phyloP scores from a whole-genome alignment of 306 rosid species.

The Hippophae gyantsensis region DNA sequence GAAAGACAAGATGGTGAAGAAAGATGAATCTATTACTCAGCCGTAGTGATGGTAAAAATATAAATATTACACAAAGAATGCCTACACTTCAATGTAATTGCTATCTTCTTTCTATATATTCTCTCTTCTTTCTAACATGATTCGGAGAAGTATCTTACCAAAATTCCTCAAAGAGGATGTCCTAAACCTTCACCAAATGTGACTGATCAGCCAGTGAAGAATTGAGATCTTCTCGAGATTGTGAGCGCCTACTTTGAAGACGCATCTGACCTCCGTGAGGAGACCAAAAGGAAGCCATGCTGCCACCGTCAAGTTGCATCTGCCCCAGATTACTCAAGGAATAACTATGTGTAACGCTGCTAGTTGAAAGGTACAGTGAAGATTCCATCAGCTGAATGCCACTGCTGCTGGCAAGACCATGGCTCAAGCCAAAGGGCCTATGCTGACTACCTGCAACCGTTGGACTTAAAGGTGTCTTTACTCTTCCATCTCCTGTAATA shows the following conservation, averaged over 20 bases:
- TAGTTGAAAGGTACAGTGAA: slow-evolving; percentile 52
- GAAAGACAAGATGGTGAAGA: background rate
- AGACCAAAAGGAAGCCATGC: slow-evolving; percentile 63
- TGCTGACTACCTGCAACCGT: slow-evolving; percentile 48
- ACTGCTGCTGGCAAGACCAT: slow-evolving; percentile 34
- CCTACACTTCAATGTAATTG: slow-evolving; percentile 7
- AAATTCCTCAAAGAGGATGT: slow-evolving; percentile 28
- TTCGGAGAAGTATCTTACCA: slow-evolving; percentile 30
- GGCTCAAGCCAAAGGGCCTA: slow-evolving; percentile 50
- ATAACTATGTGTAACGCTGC: slow-evolving; percentile 67
- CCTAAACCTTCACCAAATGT: slow-evolving; percentile 64
- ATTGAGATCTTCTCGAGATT: slow-evolving; percentile 88
- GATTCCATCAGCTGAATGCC: slow-evolving; percentile 64
- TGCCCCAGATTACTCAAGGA: slow-evolving; percentile 79
- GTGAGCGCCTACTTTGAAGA: slow-evolving; percentile 91
- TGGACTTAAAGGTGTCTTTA: slow-evolving; percentile 89
- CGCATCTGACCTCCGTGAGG: slow-evolving; percentile 82
- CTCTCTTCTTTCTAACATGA: too few species aligned
- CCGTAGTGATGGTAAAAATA: slow-evolving; percentile 7
- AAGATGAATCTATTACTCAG: slow-evolving; percentile 2
- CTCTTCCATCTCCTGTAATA: slow-evolving; percentile 71
- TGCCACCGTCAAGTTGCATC: slow-evolving; percentile 57
- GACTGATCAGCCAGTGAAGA: slow-evolving; percentile 57
- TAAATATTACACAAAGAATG: slow-evolving; percentile 30
- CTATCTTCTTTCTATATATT: background rate